Evolutionary conservation across 495 filamentous ascomycete species (phyloP).

Genomic region (Aspergillus sclerotioniger): DNA sequence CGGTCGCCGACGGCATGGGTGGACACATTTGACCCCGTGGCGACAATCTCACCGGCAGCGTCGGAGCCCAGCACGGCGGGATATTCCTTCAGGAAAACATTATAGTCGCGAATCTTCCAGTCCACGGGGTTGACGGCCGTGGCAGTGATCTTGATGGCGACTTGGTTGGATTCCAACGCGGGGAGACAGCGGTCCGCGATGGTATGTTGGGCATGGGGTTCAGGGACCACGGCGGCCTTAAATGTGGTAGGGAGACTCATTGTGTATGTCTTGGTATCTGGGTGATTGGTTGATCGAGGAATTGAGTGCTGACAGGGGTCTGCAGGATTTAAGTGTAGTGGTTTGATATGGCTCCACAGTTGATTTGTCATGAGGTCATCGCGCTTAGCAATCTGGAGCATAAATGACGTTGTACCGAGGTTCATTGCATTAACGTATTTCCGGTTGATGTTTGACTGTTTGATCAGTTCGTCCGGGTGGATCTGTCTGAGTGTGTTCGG

Average conservation of each 20-base stretch:
- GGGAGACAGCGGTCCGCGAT: conserved; percentile 10
- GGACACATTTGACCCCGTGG: conserved; percentile 32
- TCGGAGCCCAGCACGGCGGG: conserved; percentile 44
- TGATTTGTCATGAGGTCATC: conserved; percentile 1
- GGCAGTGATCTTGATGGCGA: conserved; percentile 38
- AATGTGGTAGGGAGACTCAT: conserved; percentile 14
- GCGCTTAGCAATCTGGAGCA: not conserved
- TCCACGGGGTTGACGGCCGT: conserved; percentile 48
- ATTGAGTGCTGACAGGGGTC: conserved; percentile 1
- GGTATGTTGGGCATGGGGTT: conserved; percentile 3
- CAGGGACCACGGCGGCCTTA: conserved; percentile 16
- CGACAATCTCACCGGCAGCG: conserved; percentile 38
- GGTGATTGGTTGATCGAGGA: not conserved
- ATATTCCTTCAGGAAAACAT: conserved; percentile 27
- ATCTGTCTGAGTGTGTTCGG: too few relatives aligned
- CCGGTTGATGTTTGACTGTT: too few relatives aligned
- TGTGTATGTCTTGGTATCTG: not conserved
- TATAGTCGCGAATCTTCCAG: conserved; percentile 31
- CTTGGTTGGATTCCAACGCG: conserved; percentile 9
- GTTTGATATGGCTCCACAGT: not conserved
- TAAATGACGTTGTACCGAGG: not conserved
- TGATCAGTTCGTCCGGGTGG: too few relatives aligned
- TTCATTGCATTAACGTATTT: not conserved
- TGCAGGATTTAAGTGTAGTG: not conserved
- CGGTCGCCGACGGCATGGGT: conserved; percentile 32